Base-by-base conservation (phyloP, 2,329 filamentous ascomycete genomes). In the Bertia moriformis region DNA sequence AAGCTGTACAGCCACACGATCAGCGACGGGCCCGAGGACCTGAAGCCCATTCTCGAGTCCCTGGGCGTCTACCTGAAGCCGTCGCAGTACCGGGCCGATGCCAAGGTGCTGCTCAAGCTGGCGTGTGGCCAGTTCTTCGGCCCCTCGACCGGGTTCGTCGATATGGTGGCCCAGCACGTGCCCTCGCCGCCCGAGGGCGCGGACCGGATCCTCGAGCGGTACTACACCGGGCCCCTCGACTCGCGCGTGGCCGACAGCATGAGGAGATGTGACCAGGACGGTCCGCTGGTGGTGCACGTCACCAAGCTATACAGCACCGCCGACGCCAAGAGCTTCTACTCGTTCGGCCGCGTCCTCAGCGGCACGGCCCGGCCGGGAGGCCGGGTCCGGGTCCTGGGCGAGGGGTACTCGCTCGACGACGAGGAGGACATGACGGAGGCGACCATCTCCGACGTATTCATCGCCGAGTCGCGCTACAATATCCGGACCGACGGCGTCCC, bases 111-210 rank as follows among this genome's bases (percentile, higher is more conserved):
- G 14, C 69, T 98, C 41, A 88, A 84, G 53, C 64, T 93, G 39
- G 88, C 94, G 4, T 96, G 89, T 56, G 83, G 86, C 54, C 86
- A 94, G 53, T 98, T 96, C 62, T 98, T 98, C 51, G 91, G 91
- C 0, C 77, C 83, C 4, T 83, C 87, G 1, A 78, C 73, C n/a
- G 88, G 87, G 0, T 93, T 98, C 49, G 88, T 96, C 30, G 91
- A 98, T 55, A 96, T 98, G 91, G 64, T 96, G 42, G 75, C 88
- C 10, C 69, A 83, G 47, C 88, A 98, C 56, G 66, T 96, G 38
- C 91, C 91, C 2, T 94, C 89, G 4, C 89, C 91, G 0, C 65
- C 77, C 1, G 80, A 84, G 43, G 86, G 83, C 3, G 81, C 86
- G 4, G 72, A 79, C 51, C 73, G 75, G 48, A 78, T 85, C 51